Evolutionary conservation across 306 rosid species (phyloP), one percentile per base, ranked within the genome.

Genomic region (Cicer chorassanicum): DNA sequence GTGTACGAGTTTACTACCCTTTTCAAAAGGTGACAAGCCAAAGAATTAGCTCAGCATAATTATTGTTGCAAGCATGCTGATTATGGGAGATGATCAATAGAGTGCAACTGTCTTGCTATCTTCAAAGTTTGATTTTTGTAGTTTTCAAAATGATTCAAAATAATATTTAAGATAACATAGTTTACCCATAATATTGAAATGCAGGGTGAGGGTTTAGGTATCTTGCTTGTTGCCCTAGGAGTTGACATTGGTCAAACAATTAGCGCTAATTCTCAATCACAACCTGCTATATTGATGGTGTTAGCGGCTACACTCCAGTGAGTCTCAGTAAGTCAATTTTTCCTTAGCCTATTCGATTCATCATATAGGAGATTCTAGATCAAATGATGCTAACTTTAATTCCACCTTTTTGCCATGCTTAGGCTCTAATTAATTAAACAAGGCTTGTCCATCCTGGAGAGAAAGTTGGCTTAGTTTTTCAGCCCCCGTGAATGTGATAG

Each of bases 191-290:
- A 87, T 79, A 76, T 92, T 84, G 70, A 92, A 90, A 81, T 92
- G 98, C 98, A 90, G 98, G 98, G 87, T 73, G 70, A 80, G 96
- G 83, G 94, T 88, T 87, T 92, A 92, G 96, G 88, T 88, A 69
- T 88, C 87, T 85, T 89, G 90, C 89, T 81, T 90, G 87, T 88
- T 89, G 89, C 98, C 82, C 74, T 89, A 89, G 94, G 94, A 89
- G 91, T 88, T 89, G 90, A 84, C 88, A 82, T 86, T 87, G 91
- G 88, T 86, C 87, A 73, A 82, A 83, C 69, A 83, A 74, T 92
- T 92, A 88, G 92, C 89, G 88, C 82, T 82, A 81, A 84, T 80
- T 84, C 76, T 85, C 98, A 87, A 86, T 85, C 86, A 83, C 90
- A 83, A 73, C 78, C 87, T 79, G 91, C 90, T 87, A 88, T 87